Conservation (phyloP, 345 rosid species). For the Acer campestre region DNA sequence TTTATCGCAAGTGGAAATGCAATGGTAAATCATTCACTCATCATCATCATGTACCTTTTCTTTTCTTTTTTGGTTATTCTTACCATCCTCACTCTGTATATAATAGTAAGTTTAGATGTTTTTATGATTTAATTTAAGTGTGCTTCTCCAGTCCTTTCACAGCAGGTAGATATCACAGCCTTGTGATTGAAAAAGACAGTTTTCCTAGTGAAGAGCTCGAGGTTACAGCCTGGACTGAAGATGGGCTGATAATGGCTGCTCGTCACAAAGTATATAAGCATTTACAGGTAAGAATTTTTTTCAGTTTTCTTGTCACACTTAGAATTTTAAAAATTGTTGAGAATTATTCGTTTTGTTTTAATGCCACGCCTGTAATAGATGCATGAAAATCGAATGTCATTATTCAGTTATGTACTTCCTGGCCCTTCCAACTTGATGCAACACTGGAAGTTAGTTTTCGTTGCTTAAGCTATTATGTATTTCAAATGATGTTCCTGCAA, state of each 20-base stretch:
- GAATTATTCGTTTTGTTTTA: not conserved
- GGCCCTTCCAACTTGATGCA: too few species aligned
- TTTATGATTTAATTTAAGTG: slow-evolving; percentile 5
- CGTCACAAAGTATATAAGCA: slow-evolving; percentile 79
- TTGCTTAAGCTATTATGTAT: not conserved
- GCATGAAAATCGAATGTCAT: not conserved
- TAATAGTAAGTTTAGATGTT: slow-evolving; percentile 6
- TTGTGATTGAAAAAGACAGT: slow-evolving; percentile 76
- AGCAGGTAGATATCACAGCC: slow-evolving; percentile 94
- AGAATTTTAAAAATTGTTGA: not conserved
- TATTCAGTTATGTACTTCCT: not conserved
- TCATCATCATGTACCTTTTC: not conserved
- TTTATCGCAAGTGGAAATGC: not conserved
- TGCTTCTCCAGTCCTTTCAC: slow-evolving; percentile 64
- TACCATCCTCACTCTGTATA: not conserved
- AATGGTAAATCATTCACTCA: not conserved
- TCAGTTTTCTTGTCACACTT: not conserved
- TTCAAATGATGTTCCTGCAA: too few species aligned
- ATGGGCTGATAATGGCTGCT: slow-evolving; percentile 94
- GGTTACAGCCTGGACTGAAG: slow-evolving; percentile 94
- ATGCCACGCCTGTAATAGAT: not conserved
- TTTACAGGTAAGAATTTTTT: slow-evolving; percentile 56
- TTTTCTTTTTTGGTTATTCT: not conserved
- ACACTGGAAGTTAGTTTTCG: not conserved
- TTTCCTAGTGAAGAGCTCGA: slow-evolving; percentile 76